phyloP scores from a whole-genome alignment of 371 early-diverging fungal species.

The Caulochytrium protostelioides region DNA sequence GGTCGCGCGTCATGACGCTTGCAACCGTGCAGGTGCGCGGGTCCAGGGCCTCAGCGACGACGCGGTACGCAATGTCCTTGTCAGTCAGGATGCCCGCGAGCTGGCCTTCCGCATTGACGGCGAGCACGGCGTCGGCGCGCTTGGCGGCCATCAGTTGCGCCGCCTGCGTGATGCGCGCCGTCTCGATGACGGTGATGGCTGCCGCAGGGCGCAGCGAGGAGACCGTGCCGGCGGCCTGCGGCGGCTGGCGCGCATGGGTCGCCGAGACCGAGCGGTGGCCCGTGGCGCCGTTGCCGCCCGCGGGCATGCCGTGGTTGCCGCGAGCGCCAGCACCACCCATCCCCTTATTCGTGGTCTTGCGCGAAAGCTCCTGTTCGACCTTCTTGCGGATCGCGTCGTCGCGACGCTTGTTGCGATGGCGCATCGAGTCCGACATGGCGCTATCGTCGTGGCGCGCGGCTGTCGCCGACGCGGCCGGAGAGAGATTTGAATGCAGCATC shows the following conservation, averaged over 20 bases:
- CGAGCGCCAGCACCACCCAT: neutral
- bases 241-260: neutral
- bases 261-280: no score
- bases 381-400: constrained; percentile 21
- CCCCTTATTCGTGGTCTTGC: neutral
- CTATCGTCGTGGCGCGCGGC: no score
- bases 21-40: constrained; percentile 51
- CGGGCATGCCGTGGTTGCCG: no score
- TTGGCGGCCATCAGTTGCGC: constrained; percentile 96
- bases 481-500: no score
- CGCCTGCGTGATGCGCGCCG: constrained; percentile 68
- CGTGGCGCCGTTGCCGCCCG: no score
- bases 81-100: constrained; percentile 88
- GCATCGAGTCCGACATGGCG: no score
- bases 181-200: constrained; percentile 73
- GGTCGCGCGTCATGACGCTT: constrained; percentile 75
- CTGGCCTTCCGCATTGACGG: constrained; percentile 69
- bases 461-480: no score
- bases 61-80: constrained; percentile 60
- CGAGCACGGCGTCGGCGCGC: constrained; percentile 71
- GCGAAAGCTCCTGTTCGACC: constrained; percentile 3
- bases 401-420: constrained; percentile 13
- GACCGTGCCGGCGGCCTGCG: constrained; percentile 47
- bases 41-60: constrained; percentile 65
- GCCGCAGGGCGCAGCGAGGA: constrained; percentile 63